phyloP scores from a whole-genome alignment of 2,329 filamentous ascomycete species.

The Macrophomina pseudophaseolina region DNA sequence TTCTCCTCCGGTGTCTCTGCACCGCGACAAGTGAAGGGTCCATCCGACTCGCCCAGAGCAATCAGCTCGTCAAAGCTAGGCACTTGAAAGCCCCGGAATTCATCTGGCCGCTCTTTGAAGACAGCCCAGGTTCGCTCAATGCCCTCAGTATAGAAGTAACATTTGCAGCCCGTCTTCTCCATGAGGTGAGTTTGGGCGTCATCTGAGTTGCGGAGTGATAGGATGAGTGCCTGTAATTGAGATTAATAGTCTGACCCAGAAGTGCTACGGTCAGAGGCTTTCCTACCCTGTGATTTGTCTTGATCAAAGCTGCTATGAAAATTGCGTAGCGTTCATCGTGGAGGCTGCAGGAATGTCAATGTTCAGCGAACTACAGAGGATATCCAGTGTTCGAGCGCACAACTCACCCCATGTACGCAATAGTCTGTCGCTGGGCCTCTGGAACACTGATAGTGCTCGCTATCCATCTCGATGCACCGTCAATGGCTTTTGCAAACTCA shows the following conservation, averaged over 20 bases:
- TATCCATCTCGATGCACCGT: slow-evolving; percentile 19
- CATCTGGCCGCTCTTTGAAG: not conserved
- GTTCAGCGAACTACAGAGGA: not conserved
- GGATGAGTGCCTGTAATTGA: slow-evolving; percentile 12
- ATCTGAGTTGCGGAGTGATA: slow-evolving; percentile 22
- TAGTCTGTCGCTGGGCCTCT: not conserved
- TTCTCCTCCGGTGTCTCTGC: slow-evolving; percentile 29
- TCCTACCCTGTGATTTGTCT: slow-evolving; percentile 17
- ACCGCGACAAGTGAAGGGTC: not conserved
- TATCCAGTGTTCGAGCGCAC: no score
- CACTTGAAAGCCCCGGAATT: not conserved
- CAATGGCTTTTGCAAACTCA: not conserved
- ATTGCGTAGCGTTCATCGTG: slow-evolving; percentile 17
- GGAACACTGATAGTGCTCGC: not conserved
- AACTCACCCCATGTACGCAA: slow-evolving; percentile 20
- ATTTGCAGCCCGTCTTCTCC: not conserved
- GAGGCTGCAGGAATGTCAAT: not conserved
- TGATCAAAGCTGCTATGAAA: slow-evolving; percentile 12
- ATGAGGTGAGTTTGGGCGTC: slow-evolving; percentile 15
- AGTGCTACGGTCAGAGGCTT: not conserved
- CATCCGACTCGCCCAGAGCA: not conserved
- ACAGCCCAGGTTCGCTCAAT: not conserved
- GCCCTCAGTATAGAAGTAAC: slow-evolving; percentile 15
- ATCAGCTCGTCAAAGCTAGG: slow-evolving; percentile 14
- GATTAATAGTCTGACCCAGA: not conserved